phyloP scores from a whole-genome alignment of 805 yeast genomes.

The Saturnispora dispora region DNA sequence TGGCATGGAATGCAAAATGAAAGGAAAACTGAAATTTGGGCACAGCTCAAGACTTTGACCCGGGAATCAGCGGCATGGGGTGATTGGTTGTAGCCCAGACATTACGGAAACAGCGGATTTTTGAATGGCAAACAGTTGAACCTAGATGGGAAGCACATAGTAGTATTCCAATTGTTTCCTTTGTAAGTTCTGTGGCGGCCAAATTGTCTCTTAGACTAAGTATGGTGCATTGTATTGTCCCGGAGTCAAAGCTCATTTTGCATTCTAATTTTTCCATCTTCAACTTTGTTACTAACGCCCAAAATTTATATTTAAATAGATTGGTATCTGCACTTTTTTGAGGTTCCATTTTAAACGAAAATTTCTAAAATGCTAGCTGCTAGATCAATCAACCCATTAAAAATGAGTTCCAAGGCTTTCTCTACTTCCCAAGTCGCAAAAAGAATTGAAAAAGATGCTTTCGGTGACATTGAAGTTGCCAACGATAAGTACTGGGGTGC shows the following conservation, averaged over 20 bases:
- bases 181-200: too few species aligned
- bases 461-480: constrained; percentile 85
- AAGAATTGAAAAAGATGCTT: constrained; percentile 90
- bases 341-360: not conserved
- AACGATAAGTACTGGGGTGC: constrained; percentile 93
- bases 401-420: constrained; percentile 22
- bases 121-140: not conserved
- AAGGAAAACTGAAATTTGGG: not conserved
- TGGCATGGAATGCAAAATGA: not conserved
- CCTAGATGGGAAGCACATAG: not conserved
- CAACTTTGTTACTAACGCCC: not conserved
- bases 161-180: too few species aligned
- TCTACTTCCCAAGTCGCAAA: constrained; percentile 23
- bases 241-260: not conserved
- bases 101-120: constrained; percentile 1
- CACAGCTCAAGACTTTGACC: not conserved
- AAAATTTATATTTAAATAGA: not conserved
- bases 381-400: constrained; percentile 12
- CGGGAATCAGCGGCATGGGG: not conserved
- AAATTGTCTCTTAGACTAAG: not conserved
- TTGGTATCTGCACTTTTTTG: not conserved
- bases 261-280: not conserved
- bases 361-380: constrained; percentile 19
- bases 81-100: constrained; percentile 1
- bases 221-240: not conserved